Evolutionary conservation across 169 alveolate species (phyloP).

Genomic region (Babesia divergens): DNA sequence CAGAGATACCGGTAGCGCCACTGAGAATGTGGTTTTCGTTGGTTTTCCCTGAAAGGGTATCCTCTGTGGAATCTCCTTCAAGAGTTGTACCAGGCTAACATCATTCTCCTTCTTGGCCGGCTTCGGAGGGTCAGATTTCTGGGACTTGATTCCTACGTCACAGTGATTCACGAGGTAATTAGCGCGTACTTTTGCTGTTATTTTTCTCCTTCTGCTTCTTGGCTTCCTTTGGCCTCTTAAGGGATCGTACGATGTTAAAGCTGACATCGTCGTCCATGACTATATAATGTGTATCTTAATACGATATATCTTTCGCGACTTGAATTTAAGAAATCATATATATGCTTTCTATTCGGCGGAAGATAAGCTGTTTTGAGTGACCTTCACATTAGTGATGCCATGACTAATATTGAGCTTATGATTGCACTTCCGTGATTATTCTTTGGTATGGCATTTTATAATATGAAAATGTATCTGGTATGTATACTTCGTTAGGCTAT

Average conservation of each 20-base stretch:
- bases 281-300: too few species aligned
- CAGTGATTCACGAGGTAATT: background rate
- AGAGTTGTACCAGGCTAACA: slow-evolving; percentile 18
- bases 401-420: too few species aligned
- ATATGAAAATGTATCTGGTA: too few species aligned
- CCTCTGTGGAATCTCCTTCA: slow-evolving; percentile 63
- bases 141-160: background rate
- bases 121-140: background rate
- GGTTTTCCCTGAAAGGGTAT: slow-evolving; percentile 75
- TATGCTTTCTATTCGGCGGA: too few species aligned
- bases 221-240: background rate
- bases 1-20: slow-evolving; percentile 83
- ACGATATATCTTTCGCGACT: too few species aligned
- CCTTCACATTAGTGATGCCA: too few species aligned
- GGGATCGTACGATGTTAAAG: slow-evolving; percentile 9
- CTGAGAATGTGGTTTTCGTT: slow-evolving; percentile 71
- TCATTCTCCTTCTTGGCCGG: background rate
- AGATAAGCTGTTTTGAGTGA: too few species aligned
- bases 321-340: too few species aligned
- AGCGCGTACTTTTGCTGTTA: background rate
- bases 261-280: slow-evolving; percentile 21
- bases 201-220: background rate
- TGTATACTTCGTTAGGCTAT: too few species aligned
- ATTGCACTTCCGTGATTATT: too few species aligned
- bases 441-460: too few species aligned